Conservation (phyloP, 2,329 filamentous ascomycete genomes). For the Aspergillus costaricaensis region DNA sequence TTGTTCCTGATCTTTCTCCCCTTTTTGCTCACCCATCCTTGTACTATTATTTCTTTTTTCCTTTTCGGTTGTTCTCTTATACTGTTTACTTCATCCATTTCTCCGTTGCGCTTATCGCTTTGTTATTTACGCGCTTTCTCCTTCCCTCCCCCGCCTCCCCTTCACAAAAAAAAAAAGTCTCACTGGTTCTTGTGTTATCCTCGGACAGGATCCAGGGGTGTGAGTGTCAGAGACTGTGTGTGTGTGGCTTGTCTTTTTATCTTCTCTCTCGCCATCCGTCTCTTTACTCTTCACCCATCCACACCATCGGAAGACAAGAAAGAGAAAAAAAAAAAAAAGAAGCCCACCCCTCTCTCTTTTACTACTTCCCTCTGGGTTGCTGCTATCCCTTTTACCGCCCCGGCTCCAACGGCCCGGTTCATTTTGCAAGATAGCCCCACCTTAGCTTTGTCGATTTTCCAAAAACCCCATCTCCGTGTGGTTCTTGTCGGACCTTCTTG, state of each 20-base stretch:
- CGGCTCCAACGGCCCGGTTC: conserved; percentile 24
- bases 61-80: background rate
- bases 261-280: background rate
- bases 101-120: background rate
- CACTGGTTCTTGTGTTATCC: background rate
- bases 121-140: background rate
- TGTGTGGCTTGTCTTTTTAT: background rate
- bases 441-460: conserved; percentile 37
- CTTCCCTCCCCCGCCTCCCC: too few relatives aligned
- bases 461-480: conserved; percentile 30
- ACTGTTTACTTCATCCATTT: background rate
- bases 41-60: conserved; percentile 8
- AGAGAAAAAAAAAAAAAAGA: too few relatives aligned
- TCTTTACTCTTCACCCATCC: background rate
- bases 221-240: background rate
- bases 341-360: conserved; percentile 6
- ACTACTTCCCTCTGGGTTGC: conserved; percentile 6
- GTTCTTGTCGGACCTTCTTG: conserved; percentile 14
- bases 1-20: conserved; percentile 10
- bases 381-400: conserved; percentile 17
- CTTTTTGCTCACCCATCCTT: conserved; percentile 4
- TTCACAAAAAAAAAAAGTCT: too few relatives aligned
- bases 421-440: conserved; percentile 40
- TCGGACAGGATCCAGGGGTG: background rate
- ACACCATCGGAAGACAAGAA: background rate